Percentiles rank a stretch among this genome's conserved stretches.
These are phyloP conservation scores for Aaosphaeria pasadenensis DNA, from an alignment of 2,329 filamentous ascomycete genomes.

Conservation along the genomic window DNA sequence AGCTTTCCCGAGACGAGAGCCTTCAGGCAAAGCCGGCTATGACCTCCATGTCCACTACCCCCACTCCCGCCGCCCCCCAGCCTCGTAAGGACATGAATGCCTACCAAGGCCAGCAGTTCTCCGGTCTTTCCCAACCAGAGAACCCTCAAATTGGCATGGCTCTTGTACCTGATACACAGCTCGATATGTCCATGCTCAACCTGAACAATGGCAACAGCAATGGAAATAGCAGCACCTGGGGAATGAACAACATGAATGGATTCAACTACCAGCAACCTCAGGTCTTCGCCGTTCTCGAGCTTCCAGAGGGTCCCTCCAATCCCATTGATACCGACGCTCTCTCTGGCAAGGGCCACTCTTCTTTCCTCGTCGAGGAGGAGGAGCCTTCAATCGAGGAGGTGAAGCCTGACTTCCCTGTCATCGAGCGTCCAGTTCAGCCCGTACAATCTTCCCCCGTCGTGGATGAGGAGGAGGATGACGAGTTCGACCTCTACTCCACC, in stretches of 20 bases:
- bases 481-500: slow-evolving; percentile 58
- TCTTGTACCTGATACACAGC: slow-evolving; percentile 74
- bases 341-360: slow-evolving; percentile 62
- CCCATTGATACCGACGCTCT: slow-evolving; percentile 61
- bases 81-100: slow-evolving; percentile 62
- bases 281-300: slow-evolving; percentile 70
- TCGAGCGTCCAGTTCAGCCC: slow-evolving; percentile 41
- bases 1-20: slow-evolving; percentile 38
- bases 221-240: slow-evolving; percentile 25
- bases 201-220: slow-evolving; percentile 45
- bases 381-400: slow-evolving; percentile 40
- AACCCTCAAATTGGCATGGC: slow-evolving; percentile 68
- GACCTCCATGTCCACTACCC: slow-evolving; percentile 22
- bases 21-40: slow-evolving; percentile 30
- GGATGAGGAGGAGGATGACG: slow-evolving; percentile 42
- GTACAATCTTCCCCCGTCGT: slow-evolving; percentile 12
- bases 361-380: slow-evolving; percentile 34
- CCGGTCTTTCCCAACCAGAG: slow-evolving; percentile 49
- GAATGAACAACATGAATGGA: slow-evolving; percentile 51
- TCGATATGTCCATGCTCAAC: slow-evolving; percentile 72
- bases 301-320: slow-evolving; percentile 61
- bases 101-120: slow-evolving; percentile 52
- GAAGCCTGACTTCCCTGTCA: slow-evolving; percentile 50
- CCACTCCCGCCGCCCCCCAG: slow-evolving; percentile 42
- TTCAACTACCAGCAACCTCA: slow-evolving; percentile 57